Base-by-base conservation (phyloP, 139 green algal species). In the Marvania coccoides region DNA sequence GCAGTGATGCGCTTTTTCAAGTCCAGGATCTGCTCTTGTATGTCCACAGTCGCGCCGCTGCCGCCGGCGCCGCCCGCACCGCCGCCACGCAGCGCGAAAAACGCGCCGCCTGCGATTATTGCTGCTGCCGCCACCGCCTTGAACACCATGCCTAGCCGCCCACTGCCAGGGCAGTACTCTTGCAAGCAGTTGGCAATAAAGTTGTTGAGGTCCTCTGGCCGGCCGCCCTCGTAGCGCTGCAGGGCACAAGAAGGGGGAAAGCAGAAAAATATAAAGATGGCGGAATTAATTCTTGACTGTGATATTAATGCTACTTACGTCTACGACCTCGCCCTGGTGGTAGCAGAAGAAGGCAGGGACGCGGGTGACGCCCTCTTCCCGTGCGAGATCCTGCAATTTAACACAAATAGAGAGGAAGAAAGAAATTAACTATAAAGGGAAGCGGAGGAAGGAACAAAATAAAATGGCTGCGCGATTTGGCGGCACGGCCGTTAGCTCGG, bases 311-410 rank as follows among this genome's bases (percentile, higher is more conserved):
- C n/a, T n/a, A 69, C 54, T 30, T 35, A 69, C 45, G 23, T 63
- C 46, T 39, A 65, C 47, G 39, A 64, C 7, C 45, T 28, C 48
- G 47, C 63, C 63, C 45, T 46, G 9, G 24, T 23, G 46, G 31
- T 63, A 71, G 47, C 63, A 71, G 10, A 55, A 15, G 47, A 48
- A 71, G 12, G 63, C 60, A 13, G 63, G 63, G 28, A 61, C 23
- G 23, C 47, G 23, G 36, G 33, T 37, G 9, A 71, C 14, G 33
- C 30, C 47, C 24, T 39, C 63, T 4, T 33, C 13, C 42, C 9
- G 19, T 9, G 39, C 63, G 23, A 71, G 6, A 19, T 63, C 47
- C 63, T 71, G 61, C 29, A 24, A n/a, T n/a, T n/a, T n/a, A n/a
- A n/a, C n/a, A n/a, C n/a, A n/a, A n/a, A n/a, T n/a, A n/a, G n/a